Conservation (phyloP, 2,329 filamentous ascomycete species). For the Fusarium tanahbumbuense region DNA sequence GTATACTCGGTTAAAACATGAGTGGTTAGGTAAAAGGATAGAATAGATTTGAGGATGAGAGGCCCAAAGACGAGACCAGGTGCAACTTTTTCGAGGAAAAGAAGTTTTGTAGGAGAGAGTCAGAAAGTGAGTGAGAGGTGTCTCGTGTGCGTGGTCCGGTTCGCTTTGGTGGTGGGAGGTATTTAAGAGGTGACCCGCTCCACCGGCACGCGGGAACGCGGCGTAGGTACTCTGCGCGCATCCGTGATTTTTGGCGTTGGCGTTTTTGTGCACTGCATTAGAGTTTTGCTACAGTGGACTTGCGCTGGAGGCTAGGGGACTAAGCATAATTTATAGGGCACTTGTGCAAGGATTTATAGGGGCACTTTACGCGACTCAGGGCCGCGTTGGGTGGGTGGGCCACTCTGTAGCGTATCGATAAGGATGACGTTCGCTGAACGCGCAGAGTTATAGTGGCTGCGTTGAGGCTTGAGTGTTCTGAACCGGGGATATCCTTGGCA, state of each 20-base stretch:
- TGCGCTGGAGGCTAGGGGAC: conserved; percentile 7
- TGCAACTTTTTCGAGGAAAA: neutral
- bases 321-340: conserved; percentile 6
- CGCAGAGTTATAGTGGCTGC: conserved; percentile 33
- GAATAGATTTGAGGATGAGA: neutral
- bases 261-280: conserved; percentile 21
- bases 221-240: conserved; percentile 14
- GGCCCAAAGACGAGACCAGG: conserved; percentile 26
- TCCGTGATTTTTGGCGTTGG: conserved; percentile 35
- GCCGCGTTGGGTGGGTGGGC: conserved; percentile 35
- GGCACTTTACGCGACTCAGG: conserved; percentile 36
- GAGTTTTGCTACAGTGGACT: conserved; percentile 11
- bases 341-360: conserved; percentile 3
- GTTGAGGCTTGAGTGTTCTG: conserved; percentile 8
- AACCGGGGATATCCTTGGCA: conserved; percentile 27
- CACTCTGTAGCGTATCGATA: conserved; percentile 25
- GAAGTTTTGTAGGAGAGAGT: conserved; percentile 7
- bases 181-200: conserved; percentile 38
- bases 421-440: conserved; percentile 33
- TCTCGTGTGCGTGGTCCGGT: conserved; percentile 36
- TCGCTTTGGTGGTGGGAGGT: conserved; percentile 36
- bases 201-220: conserved; percentile 32
- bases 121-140: conserved; percentile 12
- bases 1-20: conserved; percentile 9
- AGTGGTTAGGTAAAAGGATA: neutral